Evolutionary conservation across 164 flowering plant species (phyloP), one percentile per base, ranked within the genome.

Genomic region (Vitis vinifera): DNA sequence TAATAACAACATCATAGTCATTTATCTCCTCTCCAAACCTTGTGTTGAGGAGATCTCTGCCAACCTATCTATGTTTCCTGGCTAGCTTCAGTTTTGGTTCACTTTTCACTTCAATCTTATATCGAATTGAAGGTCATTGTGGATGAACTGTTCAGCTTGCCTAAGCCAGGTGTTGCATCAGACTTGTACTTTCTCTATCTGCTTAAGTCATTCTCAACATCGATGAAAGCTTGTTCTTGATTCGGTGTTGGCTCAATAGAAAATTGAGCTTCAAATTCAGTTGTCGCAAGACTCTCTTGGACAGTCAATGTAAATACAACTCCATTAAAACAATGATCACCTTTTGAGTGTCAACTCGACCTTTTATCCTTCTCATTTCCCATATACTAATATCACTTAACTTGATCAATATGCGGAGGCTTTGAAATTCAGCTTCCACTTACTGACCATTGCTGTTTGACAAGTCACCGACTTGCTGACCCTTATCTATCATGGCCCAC

Each of bases 281-380:
- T 79, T 76, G 88, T 69, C 13, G 78, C 81, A 58, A 82, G 74
- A 72, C 68, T 71, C 73, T 88, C 2, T 88, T 5, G 96, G 94
- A 59, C 90, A 92, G 4, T 81, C 97, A 83, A 76, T 94, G 92
- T 48, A 94, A 72, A 75, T 94, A 94, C 30, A 94, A 67, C 88
- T 94, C 99, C 99, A 94, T 94, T 78, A 94, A 83, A 63, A 90
- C 95, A 59, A 94, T 97, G 70, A 94, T 97, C 97, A 94, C 92
- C 78, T 89, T 94, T 81, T 94, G 97, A 65, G 92, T 81, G 9
- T 95, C 97, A 71, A 94, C 85, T 79, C 91, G 91, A 52, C 99
- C 99, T 74, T 91, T 92, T 62, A 79, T 86, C 80, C 87, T 91
- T 80, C 97, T 88, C 81, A 69, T 87, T 78, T 94, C 95, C 99